These are phyloP conservation scores for Colletotrichum tamarilloi DNA, from an alignment of 2,329 filamentous ascomycete genomes.

Conservation along the genomic window DNA sequence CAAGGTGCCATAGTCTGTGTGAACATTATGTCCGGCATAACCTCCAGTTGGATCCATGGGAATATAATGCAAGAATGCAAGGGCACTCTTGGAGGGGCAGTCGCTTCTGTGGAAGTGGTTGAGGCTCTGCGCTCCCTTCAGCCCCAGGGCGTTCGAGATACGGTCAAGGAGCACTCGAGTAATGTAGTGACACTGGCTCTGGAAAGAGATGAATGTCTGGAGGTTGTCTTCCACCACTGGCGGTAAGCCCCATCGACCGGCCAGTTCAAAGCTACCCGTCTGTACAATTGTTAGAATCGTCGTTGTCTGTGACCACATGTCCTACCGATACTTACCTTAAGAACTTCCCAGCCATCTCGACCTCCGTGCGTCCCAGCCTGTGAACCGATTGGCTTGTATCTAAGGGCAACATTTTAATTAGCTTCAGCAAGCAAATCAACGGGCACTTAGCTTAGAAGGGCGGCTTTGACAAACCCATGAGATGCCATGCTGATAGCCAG, in stretches of 20 bases:
- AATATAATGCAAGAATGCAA: neutral
- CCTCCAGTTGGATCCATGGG: neutral
- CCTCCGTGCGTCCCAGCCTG: neutral
- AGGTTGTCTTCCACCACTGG: neutral
- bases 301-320: neutral
- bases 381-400: neutral
- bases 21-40: neutral
- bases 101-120: neutral
- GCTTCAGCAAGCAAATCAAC: neutral
- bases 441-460: fast-evolving
- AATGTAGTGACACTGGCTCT: slow-evolving; percentile 5
- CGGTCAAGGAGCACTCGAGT: neutral
- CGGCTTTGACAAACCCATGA: neutral
- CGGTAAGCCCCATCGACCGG: neutral
- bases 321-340: neutral
- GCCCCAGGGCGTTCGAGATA: neutral
- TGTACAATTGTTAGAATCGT: neutral
- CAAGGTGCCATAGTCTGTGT: neutral
- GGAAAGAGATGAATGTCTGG: neutral
- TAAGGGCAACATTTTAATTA: neutral
- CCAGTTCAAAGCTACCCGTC: neutral
- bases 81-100: neutral
- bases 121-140: neutral
- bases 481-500: neutral
- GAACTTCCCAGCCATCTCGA: neutral